Base-by-base conservation (phyloP, 202 grass and related monocot species). In the Panicum virgatum region DNA sequence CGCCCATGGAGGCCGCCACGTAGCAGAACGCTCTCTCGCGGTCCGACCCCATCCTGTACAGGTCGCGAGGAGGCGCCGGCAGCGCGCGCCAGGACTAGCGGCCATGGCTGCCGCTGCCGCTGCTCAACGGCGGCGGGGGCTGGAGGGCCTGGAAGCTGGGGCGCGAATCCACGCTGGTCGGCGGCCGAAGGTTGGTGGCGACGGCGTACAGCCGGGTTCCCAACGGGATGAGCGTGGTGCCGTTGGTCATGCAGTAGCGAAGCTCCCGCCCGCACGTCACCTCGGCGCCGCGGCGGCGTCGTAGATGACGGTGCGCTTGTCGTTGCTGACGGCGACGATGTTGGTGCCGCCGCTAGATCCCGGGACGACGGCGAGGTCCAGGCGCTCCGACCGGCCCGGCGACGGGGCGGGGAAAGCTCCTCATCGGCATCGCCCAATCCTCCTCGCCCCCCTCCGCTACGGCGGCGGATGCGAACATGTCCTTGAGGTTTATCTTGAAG, bases 401-500 rank as follows among this genome's bases (percentile, higher is more conserved):
- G 5, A 58, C 18, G 51, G 51, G 51, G 25, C 38, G 18, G 5
- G 78, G 78, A 37, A 80, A 26, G 47, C 2, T 25, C 0, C 65
- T 80, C 77, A 68, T 39, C 37, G 26, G 16, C 15, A 52, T 2
- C 7, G 77, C 22, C 22, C 22, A 9, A 22, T 38, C 32, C 13
- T 66, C 18, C 36, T 40, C 48, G 5, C 16, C 22, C 10, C 14
- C 15, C 14, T 39, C 7, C 14, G 1, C 48, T 18, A 5, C 50
- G 50, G 50, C 50, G n/a, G n/a, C n/a, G n/a, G n/a, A n/a, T n/a
- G n/a, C n/a, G 64, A 81, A 70, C 78, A 60, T n/a, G 27, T 70
- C 16, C 51, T 34, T 59, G 38, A 81, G 18, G 52, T 70, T 16
- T 7, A 81, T 34, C 37, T 5, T 58, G 25, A 45, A 34, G 3